A percentile compares a stretch with the other conserved stretches of the same genome.
Evolutionary conservation across 257 asterid species (phyloP).

Genomic region (Solanum chmielewskii): DNA sequence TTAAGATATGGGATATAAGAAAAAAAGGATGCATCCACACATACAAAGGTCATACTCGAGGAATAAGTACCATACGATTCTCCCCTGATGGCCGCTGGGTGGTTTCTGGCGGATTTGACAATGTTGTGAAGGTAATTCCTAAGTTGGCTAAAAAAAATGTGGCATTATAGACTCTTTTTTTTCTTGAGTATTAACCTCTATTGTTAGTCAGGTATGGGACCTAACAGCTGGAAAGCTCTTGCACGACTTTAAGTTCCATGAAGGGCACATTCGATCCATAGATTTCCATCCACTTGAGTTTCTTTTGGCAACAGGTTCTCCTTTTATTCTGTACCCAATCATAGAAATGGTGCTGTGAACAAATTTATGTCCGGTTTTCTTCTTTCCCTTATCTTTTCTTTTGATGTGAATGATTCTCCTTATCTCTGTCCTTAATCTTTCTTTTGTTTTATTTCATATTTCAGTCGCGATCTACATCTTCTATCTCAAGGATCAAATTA

Average conservation of each 20-base stretch:
- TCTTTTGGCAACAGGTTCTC: conserved; percentile 87
- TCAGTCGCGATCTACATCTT: neutral
- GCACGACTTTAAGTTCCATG: conserved; percentile 92
- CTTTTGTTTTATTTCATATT: neutral
- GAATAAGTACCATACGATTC: conserved; percentile 84
- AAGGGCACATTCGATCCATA: conserved; percentile 84
- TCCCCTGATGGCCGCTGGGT: conserved; percentile 99
- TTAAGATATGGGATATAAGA: conserved; percentile 97
- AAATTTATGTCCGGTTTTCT: neutral
- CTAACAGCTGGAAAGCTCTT: conserved; percentile 97
- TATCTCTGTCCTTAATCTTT: neutral
- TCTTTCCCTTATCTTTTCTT: neutral
- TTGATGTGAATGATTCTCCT: neutral
- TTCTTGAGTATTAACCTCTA: conserved; percentile 7
- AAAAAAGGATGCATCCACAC: conserved; percentile 98
- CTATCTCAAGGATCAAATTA: neutral
- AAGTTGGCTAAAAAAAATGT: neutral
- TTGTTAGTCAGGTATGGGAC: conserved; percentile 79
- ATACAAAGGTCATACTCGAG: conserved; percentile 94
- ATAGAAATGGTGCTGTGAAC: neutral
- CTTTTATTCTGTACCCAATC: neutral
- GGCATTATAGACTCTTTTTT: neutral
- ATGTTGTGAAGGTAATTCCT: conserved; percentile 71
- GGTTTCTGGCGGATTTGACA: conserved; percentile 97
- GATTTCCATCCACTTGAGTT: conserved; percentile 97